Evolutionary conservation across 352 stramenopile genomes (phyloP), one percentile per base, ranked within the genome.

Genomic region (Phytophthora podocarpi): DNA sequence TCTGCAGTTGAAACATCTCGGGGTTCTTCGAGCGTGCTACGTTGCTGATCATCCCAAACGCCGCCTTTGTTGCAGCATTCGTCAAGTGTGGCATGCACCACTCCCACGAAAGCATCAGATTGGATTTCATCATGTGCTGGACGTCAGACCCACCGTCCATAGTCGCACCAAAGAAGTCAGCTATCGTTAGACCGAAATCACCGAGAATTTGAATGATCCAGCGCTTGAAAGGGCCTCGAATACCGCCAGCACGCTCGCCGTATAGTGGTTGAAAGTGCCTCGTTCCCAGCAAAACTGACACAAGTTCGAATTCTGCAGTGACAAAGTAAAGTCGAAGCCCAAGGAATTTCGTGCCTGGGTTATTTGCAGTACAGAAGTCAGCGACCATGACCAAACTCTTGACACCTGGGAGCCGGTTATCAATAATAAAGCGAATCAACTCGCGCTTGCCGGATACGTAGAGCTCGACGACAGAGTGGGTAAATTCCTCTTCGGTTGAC

Each of bases 361-460:
- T 27, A n/a, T 32, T 49, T 5, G 41, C 28, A 4, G 40, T 26
- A 27, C 51, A 54, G 5, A 54, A 34, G 13, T 62, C 41, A 2
- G 30, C 16, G 10, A 62, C 42, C 31, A 62, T 40, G 9, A 24
- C 6, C 15, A 62, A 42, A 3, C 24, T 21, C n/a, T 41, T 48
- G 5, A 18, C 8, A 10, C 32, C 31, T 13, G 16, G 13, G n/a
- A 37, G 10, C 10, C 21, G 3, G 5, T 41, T 48, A 5, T 15
- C 11, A n/a, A n/a, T 4, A 18, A 52, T 8, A 8, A 60, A 37
- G 31, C 2, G 16, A 3, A 18, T 26, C 3, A 39, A 4, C 20
- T 45, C 40, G 4, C 31, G 10, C n/a, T 43, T 51, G 1, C 23
- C 34, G 15, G 20, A 32, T 12, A 12, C n/a, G 18, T 54, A 62